Base-by-base conservation (phyloP, 768 basidiomycete species). In the Dentipellis fragilis region DNA sequence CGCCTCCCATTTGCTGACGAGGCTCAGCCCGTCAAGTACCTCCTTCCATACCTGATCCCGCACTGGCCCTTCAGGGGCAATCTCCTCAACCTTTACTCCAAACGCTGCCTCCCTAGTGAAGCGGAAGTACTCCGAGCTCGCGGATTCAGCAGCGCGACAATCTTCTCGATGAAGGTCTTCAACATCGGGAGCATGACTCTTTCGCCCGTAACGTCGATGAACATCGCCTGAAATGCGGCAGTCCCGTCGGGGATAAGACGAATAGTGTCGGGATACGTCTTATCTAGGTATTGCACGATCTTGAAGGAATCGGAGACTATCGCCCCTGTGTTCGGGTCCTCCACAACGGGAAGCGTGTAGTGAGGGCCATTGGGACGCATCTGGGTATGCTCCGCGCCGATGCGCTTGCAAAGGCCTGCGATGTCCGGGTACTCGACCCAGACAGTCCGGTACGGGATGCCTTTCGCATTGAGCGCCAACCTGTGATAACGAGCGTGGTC, bases 391-490 rank as follows among this genome's bases (percentile, higher is more conserved):
- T n/a, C n/a, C n/a, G n/a, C n/a, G n/a, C n/a, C n/a, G n/a, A n/a
- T n/a, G n/a, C n/a, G n/a, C n/a, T n/a, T n/a, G n/a, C n/a, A n/a
- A n/a, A n/a, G n/a, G n/a, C n/a, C n/a, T n/a, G n/a, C n/a, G n/a
- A n/a, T n/a, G n/a, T n/a, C n/a, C n/a, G n/a, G n/a, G n/a, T n/a
- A n/a, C n/a, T n/a, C n/a, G n/a, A n/a, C n/a, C n/a, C n/a, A n/a
- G n/a, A n/a, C n/a, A n/a, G n/a, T n/a, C n/a, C n/a, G n/a, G 56
- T 59, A 58, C 4, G 59, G 52, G 17, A 64, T 39, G 14, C 57
- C 49, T 37, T 63, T 62, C 51, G 54, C 61, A 39, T 40, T 54
- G 38, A 54, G 22, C n/a, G 23, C 52, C 10, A 54, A 22, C 11
- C 52, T 54, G 29, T 14, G 17, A n/a, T n/a, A n/a, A 10, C 17